phyloP scores from a whole-genome alignment of 106 monocot genomes.

The Dendrobium chrysotoxum region DNA sequence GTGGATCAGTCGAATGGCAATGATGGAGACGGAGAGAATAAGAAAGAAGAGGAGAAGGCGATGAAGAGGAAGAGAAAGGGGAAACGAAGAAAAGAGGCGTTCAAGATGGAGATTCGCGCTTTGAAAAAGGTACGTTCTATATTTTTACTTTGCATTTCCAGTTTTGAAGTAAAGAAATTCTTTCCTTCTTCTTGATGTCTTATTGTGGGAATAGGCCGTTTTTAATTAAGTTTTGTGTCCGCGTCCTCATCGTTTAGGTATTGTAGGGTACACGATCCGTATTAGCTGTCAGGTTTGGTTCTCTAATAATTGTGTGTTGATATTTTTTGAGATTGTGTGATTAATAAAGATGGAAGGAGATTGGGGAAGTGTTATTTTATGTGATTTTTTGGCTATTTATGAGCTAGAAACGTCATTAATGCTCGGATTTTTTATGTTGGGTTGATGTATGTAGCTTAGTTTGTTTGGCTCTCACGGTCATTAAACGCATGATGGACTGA shows the following conservation, averaged over 20 bases:
- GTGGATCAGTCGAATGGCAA: not conserved
- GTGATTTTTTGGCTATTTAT: too few species aligned
- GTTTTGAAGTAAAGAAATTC: not conserved
- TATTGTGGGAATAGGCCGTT: not conserved
- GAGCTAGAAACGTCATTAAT: too few species aligned
- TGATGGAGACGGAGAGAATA: not conserved
- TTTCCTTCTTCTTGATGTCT: too few species aligned
- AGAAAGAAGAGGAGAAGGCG: too few species aligned
- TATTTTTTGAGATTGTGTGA: too few species aligned
- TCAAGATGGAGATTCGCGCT: not conserved
- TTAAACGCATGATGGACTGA: too few species aligned
- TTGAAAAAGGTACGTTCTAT: conserved; percentile 15
- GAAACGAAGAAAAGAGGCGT: not conserved
- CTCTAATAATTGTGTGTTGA: too few species aligned
- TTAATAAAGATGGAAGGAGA: too few species aligned
- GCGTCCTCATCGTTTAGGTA: not conserved
- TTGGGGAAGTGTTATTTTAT: too few species aligned
- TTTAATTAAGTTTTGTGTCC: not conserved
- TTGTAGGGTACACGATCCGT: not conserved
- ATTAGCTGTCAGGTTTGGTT: not conserved
- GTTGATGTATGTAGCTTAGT: too few species aligned
- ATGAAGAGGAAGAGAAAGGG: not conserved
- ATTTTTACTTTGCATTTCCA: not conserved
- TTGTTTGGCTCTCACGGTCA: too few species aligned
- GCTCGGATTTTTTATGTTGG: too few species aligned